These are phyloP conservation scores for Neofusicoccum cordaticola DNA, from an alignment of 2,329 filamentous ascomycete species.

Conservation along the genomic window DNA sequence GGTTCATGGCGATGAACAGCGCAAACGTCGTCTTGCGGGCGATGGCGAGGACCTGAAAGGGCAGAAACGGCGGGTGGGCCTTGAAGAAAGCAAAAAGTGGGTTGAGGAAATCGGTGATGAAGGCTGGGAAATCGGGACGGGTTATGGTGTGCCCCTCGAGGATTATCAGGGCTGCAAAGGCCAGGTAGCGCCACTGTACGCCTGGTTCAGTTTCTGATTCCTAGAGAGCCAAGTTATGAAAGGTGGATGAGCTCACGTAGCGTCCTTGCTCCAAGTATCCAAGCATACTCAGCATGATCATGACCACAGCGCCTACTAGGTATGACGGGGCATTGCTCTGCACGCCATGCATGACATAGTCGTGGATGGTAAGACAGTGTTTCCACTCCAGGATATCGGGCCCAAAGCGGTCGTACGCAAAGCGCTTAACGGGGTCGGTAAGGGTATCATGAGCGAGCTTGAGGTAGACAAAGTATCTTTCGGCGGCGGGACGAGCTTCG, in stretches of 20 bases:
- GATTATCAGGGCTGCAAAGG: conserved; percentile 52
- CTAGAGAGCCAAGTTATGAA: not conserved
- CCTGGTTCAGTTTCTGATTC: not conserved
- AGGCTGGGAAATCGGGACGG: conserved; percentile 44
- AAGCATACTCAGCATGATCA: conserved; percentile 61
- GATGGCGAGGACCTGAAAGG: conserved; percentile 78
- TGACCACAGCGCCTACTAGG: conserved; percentile 52
- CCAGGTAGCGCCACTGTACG: conserved; percentile 48
- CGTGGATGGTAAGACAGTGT: conserved; percentile 64
- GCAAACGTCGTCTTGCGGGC: conserved; percentile 74
- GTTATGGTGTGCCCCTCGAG: conserved; percentile 60
- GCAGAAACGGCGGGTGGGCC: conserved; percentile 64
- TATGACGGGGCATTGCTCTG: conserved; percentile 62
- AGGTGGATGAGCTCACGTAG: conserved; percentile 43
- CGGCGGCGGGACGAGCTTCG: conserved; percentile 38
- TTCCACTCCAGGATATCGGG: conserved; percentile 66
- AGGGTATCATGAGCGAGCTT: conserved; percentile 82
- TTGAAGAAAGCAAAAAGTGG: conserved; percentile 44
- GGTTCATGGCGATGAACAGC: conserved; percentile 18
- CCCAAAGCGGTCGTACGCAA: conserved; percentile 88
- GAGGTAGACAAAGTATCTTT: conserved; percentile 72
- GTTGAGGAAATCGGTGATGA: conserved; percentile 48
- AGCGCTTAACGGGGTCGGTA: conserved; percentile 70
- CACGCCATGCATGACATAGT: conserved; percentile 70
- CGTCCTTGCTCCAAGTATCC: conserved; percentile 67